phyloP scores from a whole-genome alignment of 2,329 filamentous ascomycete genomes.

The Fusarium liriodendri region DNA sequence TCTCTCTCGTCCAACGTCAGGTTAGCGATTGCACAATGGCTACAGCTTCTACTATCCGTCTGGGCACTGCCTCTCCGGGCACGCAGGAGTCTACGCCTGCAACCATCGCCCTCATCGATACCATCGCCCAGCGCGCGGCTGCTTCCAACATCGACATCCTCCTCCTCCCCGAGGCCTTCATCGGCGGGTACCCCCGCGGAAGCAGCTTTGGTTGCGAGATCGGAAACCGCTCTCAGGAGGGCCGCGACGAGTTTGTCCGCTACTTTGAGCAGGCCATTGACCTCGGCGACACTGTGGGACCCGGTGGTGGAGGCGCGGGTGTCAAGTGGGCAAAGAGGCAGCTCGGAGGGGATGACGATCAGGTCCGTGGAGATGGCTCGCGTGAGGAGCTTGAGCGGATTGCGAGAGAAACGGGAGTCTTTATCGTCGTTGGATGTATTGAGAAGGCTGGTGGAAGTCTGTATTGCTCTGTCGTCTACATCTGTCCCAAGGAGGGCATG shows the following conservation, averaged over 20 bases:
- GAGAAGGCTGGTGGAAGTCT: conserved; percentile 84
- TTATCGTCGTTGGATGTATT: conserved; percentile 82
- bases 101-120: conserved; percentile 75
- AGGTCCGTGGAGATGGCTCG: conserved; percentile 68
- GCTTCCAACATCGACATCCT: conserved; percentile 70
- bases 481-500: conserved; percentile 78
- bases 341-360: conserved; percentile 51
- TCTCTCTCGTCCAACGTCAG: neutral
- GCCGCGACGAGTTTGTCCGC: conserved; percentile 82
- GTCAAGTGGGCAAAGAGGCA: conserved; percentile 76
- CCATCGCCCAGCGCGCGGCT: conserved; percentile 73
- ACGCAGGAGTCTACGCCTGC: conserved; percentile 61
- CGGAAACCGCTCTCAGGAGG: conserved; percentile 74
- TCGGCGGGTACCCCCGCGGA: conserved; percentile 91
- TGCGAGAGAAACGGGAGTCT: conserved; percentile 81
- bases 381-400: conserved; percentile 83
- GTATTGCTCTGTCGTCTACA: conserved; percentile 86
- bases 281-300: conserved; percentile 78
- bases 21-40: conserved; percentile 14
- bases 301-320: conserved; percentile 72
- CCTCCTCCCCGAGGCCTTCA: conserved; percentile 90
- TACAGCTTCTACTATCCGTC: conserved; percentile 54
- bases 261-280: conserved; percentile 87
- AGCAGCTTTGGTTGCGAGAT: conserved; percentile 80
- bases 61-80: conserved; percentile 67